phyloP scores from a whole-genome alignment of 169 alveolate genomes.

The Amoebophrya sp. region DNA sequence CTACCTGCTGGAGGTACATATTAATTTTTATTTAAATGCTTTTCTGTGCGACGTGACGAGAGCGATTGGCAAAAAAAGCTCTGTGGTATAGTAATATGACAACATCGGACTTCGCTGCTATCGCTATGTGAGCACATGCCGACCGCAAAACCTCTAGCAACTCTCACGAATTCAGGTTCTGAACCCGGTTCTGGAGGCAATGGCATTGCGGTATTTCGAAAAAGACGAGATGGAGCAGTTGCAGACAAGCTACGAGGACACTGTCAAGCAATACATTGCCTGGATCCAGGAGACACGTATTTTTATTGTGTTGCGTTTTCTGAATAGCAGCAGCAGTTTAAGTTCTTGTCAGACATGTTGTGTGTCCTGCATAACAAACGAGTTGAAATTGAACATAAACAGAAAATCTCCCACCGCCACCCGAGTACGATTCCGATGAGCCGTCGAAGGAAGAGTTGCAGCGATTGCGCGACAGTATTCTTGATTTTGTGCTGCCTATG shows the following conservation, averaged over 20 bases:
- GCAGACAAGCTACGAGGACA: neutral
- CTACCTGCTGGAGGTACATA: neutral
- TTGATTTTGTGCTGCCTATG: too few species aligned
- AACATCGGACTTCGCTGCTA: too few species aligned
- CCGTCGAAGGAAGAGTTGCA: neutral
- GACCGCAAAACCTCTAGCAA: too few species aligned
- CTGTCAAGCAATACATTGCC: neutral
- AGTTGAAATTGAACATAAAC: too few species aligned
- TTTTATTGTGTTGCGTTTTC: too few species aligned
- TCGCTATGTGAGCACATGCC: too few species aligned
- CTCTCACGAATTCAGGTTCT: neutral
- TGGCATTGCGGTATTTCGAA: neutral
- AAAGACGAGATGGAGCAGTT: constrained; percentile 3
- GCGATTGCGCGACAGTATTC: neutral
- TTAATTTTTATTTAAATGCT: neutral
- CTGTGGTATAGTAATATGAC: too few species aligned
- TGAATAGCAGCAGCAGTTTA: too few species aligned
- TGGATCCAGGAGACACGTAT: neutral
- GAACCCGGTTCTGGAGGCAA: neutral
- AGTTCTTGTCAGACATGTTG: too few species aligned
- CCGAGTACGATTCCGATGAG: neutral
- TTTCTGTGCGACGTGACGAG: too few species aligned
- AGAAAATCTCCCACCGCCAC: neutral
- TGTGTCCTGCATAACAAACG: too few species aligned
- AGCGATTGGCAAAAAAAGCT: too few species aligned